Evolutionary conservation across 176 grass and related monocot species (phyloP).

Genomic region (Alopecurus myosuroides): DNA sequence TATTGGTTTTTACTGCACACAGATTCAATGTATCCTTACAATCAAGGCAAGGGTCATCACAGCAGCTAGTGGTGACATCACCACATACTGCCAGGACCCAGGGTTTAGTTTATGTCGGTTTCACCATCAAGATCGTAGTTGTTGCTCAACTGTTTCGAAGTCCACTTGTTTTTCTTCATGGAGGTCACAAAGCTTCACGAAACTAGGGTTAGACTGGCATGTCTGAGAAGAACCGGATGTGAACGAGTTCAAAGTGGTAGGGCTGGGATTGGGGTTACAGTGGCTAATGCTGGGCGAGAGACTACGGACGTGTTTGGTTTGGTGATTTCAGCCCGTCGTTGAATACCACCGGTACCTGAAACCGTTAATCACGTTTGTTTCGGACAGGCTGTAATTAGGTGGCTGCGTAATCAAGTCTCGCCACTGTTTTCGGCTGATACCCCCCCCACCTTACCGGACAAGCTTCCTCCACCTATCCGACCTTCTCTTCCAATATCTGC

Average conservation of each 20-base stretch:
- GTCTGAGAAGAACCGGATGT: background rate
- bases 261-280: background rate
- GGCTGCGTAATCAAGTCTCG: too few relatives aligned
- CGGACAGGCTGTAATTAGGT: too few relatives aligned
- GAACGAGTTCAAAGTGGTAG: background rate
- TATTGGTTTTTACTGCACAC: background rate
- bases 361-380: too few relatives aligned
- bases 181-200: background rate
- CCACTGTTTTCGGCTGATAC: too few relatives aligned
- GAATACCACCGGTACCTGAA: too few relatives aligned
- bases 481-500: too few relatives aligned
- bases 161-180: background rate
- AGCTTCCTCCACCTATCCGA: too few relatives aligned
- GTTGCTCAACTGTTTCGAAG: background rate
- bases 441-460: too few relatives aligned
- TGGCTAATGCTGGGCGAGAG: background rate
- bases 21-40: background rate
- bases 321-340: too few relatives aligned
- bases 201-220: background rate
- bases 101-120: background rate
- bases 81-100: background rate
- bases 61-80: background rate
- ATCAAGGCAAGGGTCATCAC: constrained; percentile 1
- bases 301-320: too few relatives aligned
- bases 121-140: background rate